Evolutionary conservation across 2,329 filamentous ascomycete genomes (phyloP), one percentile per base, ranked within the genome.

Genomic region (Cladosporium oxysporum): DNA sequence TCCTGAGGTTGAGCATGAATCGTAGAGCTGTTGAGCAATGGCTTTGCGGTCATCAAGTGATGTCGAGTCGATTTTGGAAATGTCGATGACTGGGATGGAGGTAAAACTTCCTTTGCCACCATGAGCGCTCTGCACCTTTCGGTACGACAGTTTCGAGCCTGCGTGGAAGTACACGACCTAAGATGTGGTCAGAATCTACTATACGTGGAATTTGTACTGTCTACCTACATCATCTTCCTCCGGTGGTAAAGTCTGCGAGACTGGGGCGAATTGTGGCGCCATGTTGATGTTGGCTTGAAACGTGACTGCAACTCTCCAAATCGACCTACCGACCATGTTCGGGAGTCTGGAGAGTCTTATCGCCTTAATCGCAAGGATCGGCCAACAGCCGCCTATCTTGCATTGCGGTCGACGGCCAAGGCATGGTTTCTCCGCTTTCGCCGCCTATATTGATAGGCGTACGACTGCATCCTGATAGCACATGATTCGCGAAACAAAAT

Each of bases 1-100:
- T 65, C 93, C 93, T 2, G 93, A 37, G n/a, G 29, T 37, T 28
- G 55, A 37, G 29, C 31, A 35, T 5, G 55, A 8, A 33, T 55
- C 52, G 28, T 55, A 55, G 16, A 55, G 52, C 52, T 55, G 26
- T n/a, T 28, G 52, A 55, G 52, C 52, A 55, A 55, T 55, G 28
- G 6, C 14, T 4, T n/a, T 55, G 16, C 52, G 52, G 16, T 55
- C 52, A 11, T 33, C 52, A 18, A 33, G 3, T n/a, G 6, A 18
- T n/a, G 6, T 1, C 3, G 64, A 68, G 55, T 66, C 53, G 18
- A 67, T 62, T 3, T 52, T 29, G 5, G 66, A 65, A 29, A 70
- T 59, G 44, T 70, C 69, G 23, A 70, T 67, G 29, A 65, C 65
- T 16, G 67, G 67, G 16, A 70, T 70, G 2, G 67, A 63, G 31